Base-by-base conservation (phyloP, 129 eudicot genomes). In the Flaveria brownii region DNA sequence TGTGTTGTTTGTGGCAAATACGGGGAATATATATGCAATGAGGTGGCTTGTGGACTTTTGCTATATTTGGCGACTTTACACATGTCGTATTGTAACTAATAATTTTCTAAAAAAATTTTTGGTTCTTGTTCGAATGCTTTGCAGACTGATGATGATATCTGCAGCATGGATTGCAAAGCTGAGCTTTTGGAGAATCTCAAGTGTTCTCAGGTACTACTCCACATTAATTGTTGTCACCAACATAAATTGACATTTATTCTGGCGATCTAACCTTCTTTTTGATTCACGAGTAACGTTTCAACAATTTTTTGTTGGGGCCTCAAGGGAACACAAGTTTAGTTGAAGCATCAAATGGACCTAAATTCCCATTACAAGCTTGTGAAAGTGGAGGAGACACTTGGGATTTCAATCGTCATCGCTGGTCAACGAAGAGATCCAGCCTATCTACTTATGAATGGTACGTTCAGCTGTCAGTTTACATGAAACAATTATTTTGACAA, bases 11-110 rank as follows among this genome's bases (percentile, higher is more conserved):
- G 98, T 66, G 96, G 98, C 60, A 93, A 90, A 65, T 93, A 88
- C 81, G 98, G 95, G 72, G 98, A 93, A 76, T 93, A 93, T 78
- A 90, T 93, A 67, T 90, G 96, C 62, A 73, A 93, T 54, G 96
- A 93, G 98, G 98, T 93, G 60, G 52, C 70, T 33, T 77, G 9
- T 73, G 15, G 52, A 17, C 14, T 55, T 67, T 45, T 33, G 39
- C 39, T 33, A 33, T 33, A 33, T 33, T 15, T 67, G 45, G 33
- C 52, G 13, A 50, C 64, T 39, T 17, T 51, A 9, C 4, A 9
- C 60, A 56, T 62, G 59, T 28, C 5, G 1, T 25, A 36, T 43
- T 36, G 41, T 9, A 51, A 36, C 52, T 30, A 25, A 10, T 23
- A 60, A 17, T 25, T 52, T 66, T 56, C 30, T 28, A n/a, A 15